A percentile compares a stretch with the other conserved stretches of the same genome.
These are phyloP conservation scores for Gypsophila paniculata DNA, from an alignment of 179 eudicot genomes.

Conservation along the genomic window DNA sequence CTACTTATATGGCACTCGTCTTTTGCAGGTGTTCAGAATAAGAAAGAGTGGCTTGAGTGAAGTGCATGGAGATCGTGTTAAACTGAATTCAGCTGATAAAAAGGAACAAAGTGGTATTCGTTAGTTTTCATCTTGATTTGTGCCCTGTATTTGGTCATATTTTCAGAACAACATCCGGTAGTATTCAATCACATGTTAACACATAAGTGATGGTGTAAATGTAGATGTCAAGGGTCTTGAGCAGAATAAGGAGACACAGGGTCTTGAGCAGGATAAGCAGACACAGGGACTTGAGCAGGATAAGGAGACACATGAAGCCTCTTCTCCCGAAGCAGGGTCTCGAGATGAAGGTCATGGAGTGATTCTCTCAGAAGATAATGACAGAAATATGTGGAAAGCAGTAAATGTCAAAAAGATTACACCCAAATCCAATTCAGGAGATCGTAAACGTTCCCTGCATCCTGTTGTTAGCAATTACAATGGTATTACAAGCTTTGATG, in stretches of 20 bases:
- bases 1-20: not conserved
- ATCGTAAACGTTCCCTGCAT: not conserved
- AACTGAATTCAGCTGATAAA: slow-evolving; percentile 28
- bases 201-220: not conserved
- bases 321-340: slow-evolving; percentile 26
- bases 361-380: not conserved
- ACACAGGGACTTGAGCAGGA: too few species aligned
- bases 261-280: not conserved
- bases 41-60: slow-evolving; percentile 38
- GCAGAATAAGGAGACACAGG: slow-evolving; percentile 14
- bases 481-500: slow-evolving; percentile 31
- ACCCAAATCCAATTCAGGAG: slow-evolving; percentile 4
- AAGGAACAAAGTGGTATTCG: slow-evolving; percentile 31
- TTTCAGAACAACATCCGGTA: not conserved
- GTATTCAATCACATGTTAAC: slow-evolving; percentile 9
- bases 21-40: slow-evolving; percentile 41
- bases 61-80: slow-evolving; percentile 35
- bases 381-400: not conserved
- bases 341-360: slow-evolving; percentile 21
- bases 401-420: not conserved
- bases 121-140: slow-evolving; percentile 8
- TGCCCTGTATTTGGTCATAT: not conserved
- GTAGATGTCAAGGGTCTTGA: not conserved
- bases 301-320: slow-evolving; percentile 22
- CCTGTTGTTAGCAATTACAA: not conserved